Evolutionary conservation across 306 rosid species (phyloP), one percentile per base, ranked within the genome.

Genomic region (Styphnolobium japonicum): DNA sequence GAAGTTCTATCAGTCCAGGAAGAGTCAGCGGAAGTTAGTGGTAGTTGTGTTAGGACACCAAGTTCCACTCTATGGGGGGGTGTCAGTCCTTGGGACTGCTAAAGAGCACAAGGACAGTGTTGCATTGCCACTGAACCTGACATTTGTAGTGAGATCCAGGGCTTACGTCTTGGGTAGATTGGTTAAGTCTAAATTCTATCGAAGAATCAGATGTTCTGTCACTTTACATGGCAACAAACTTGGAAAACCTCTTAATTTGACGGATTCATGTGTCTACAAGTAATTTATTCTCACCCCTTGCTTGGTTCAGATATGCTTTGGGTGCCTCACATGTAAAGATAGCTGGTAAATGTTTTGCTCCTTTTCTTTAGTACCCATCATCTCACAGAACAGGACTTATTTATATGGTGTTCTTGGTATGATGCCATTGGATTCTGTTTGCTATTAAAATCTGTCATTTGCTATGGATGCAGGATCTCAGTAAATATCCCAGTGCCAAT

Each of bases 31-130:
- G 64, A 84, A 51, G 62, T 3, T 82, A 52, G 65, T 45, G 36
- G 92, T 91, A 4, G 78, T 82, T 63, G 98, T 92, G 56, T 48
- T 12, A 1, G 97, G 93, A 16, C 60, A 86, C 62, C 98, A 95
- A 73, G 83, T 95, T 58, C 92, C 98, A 27, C 88, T 95, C 25
- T 92, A 95, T 34, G 98, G 98, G 0, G 97, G 96, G 1, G 78
- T 92, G 5, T 68, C 97, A 0, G 89, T 27, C 14, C 81, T 91
- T 18, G 87, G 73, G 0, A 76, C 71, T 7, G 83, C 71, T 0
- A 67, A 80, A 49, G 81, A 83, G 43, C 80, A 67, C 56, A 57
- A n/a, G 51, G 71, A 77, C 23, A 85, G 2, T 46, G 74, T 89
- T 14, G 89, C 81, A 1, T 75, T 95, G 60, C 94, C 97, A 1